Base-by-base conservation (phyloP, 257 asterid genomes). In the Thymus quinquecostatus region DNA sequence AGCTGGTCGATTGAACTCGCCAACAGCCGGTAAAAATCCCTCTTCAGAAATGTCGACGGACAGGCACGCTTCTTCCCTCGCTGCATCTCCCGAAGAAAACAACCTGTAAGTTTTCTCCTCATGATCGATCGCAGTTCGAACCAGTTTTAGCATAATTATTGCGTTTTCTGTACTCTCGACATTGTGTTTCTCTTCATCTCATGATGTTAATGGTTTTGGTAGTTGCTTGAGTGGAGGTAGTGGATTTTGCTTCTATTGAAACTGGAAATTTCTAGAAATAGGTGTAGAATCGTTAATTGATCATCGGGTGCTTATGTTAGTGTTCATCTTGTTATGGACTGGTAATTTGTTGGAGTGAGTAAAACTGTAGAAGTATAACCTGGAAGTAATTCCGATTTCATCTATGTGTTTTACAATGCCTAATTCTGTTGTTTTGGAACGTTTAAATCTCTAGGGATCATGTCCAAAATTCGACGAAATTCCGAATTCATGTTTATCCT, bases 81-180 rank as follows among this genome's bases (percentile, higher is more conserved):
- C 74, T 61, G 86, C 80, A 71, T 82, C 83, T 41, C 83, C 86
- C 12, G 88, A 86, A 63, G 92, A 86, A 81, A 82, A 83, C 40
- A 36, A 36, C 71, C 72, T 91, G 97, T 90, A 66, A 77, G 85
- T 47, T 77, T 81, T 76, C 64, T 21, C 34, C 10, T 27, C 49
- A 45, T 3, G 28, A 12, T 4, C 27, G 61, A 28, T 61, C 47
- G 14, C 10, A 5, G 57, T 9, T 21, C 30, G 10, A 53, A 57
- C 38, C 28, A 1, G 8, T 21, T 32, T 51, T 8, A 21, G 21
- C 21, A 21, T 21, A 21, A 21, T 21, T 21, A 21, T 21, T 48
- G 13, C 6, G 49, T 10, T 21, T 74, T 72, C 8, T 47, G 12
- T 12, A 55, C 36, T 53, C 36, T 11, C 10, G 59, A 43, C 48